A percentile compares a stretch with the other conserved stretches of the same genome.
phyloP scores from a whole-genome alignment of 192 early-diverging fungal species.

The Coemansia sp. region DNA sequence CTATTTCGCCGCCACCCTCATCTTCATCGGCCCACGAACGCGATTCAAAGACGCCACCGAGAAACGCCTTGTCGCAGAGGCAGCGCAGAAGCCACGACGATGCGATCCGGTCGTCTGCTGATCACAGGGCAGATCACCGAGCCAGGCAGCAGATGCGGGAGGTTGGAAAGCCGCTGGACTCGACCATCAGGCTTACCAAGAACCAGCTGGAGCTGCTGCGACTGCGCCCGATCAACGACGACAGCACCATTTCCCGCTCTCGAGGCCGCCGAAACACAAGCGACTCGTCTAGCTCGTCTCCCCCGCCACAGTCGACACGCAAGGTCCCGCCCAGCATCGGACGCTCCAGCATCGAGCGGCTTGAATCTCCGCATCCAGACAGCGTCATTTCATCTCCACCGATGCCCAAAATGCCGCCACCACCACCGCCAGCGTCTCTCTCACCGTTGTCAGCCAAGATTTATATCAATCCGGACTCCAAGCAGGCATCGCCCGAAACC shows the following conservation, averaged over 20 bases:
- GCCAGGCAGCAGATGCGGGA: background rate
- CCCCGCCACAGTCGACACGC: slow-evolving; percentile 4
- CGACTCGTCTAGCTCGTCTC: background rate
- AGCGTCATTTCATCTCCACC: slow-evolving; percentile 18
- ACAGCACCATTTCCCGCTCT: background rate
- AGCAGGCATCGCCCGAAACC: slow-evolving; percentile 15
- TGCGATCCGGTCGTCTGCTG: background rate
- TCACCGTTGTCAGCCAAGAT: slow-evolving; percentile 10
- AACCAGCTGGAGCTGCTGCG: slow-evolving; percentile 25
- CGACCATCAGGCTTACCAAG: slow-evolving; percentile 19
- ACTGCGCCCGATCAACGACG: slow-evolving; percentile 4
- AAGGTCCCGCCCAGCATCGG: slow-evolving; percentile 8
- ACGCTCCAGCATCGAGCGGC: slow-evolving; percentile 1
- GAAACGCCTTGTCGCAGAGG: background rate
- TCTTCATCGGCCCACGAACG: slow-evolving; percentile 13
- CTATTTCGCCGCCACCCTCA: slow-evolving; percentile 14
- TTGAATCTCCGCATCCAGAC: slow-evolving; percentile 4
- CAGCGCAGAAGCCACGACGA: slow-evolving; percentile 34
- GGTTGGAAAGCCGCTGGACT: background rate
- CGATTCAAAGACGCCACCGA: slow-evolving; percentile 1
- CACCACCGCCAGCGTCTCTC: slow-evolving; percentile 8
- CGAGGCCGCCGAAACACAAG: background rate
- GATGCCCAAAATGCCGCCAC: slow-evolving; percentile 36
- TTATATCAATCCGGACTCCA: slow-evolving; percentile 1
- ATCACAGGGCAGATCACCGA: background rate